Evolutionary conservation across 1,284 basidiomycete species (phyloP), one percentile per base, ranked within the genome.

Genomic region (Ceratobasidium sp.): DNA sequence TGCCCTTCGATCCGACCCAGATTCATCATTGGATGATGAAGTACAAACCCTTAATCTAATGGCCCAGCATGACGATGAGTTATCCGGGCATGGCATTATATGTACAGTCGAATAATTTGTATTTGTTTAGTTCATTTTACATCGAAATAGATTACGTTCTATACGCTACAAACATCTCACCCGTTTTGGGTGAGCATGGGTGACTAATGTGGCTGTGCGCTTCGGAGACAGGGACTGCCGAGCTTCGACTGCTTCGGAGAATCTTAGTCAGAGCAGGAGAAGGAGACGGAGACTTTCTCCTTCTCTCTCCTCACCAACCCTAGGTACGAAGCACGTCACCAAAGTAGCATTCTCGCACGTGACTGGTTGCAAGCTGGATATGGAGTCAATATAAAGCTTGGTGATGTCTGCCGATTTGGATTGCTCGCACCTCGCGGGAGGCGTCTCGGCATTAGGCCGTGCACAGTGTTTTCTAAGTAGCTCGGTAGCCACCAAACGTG

Each of bases 161-260:
- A 39, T 39, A 5, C 14, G 36, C 36, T 14, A 39, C 5, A 39
- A 39, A 39, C 5, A 39, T 14, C 36, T 5, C 14, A 6, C 36
- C 36, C 5, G n/a, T n/a, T n/a, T 39, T 39, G 36, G 36, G 5
- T 39, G 5, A 39, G 36, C 36, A n/a, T n/a, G 36, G 36, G 36
- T 39, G 36, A 14, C 36, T 39, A 6, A 39, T 39, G 48, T 50
- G 52, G 52, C 52, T 53, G 52, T 53, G 52, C n/a, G 28, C 12
- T 32, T 16, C 52, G 52, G 52, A 53, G 52, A 30, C 28, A 14
- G 52, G 26, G 52, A 30, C 52, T 10, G 26, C 52, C 52, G 52
- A 16, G 28, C 28, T 53, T 53, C 52, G 52, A 28, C 52, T 30
- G 52, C 26, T 53, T 53, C 52, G 52, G 52, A 53, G 52, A 53